Evolutionary conservation across 768 basidiomycete species (phyloP), one percentile per base, ranked within the genome.

Genomic region (Xerocomus spinulosus): DNA sequence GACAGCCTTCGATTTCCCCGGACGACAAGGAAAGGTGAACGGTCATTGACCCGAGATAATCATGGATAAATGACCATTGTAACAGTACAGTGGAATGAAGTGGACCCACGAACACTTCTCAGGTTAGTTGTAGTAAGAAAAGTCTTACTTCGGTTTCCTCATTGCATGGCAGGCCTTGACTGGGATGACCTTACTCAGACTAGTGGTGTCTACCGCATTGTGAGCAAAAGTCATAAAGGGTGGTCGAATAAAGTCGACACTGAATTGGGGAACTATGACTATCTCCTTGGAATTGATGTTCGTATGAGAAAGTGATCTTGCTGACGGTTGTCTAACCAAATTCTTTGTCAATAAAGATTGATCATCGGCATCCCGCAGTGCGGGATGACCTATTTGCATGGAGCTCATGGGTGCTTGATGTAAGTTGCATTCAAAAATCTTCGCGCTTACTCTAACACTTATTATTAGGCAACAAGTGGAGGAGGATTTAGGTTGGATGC

Each of bases 261-360:
- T 1, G 92, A 95, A 63, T 76, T 85, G n/a, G 91, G 88, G 51
- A 91, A 92, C 63, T 91, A 88, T 62, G 89, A 92, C 56, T 92
- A 83, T 63, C 73, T 92, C 9, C 80, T 92, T 13, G 89, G 90
- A 26, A 62, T 73, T 21, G 82, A 89, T 67, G 87, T 87, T 50
- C 53, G 76, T 70, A 14, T n/a, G 28, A 18, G 38, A 33, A 25
- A 34, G 18, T 10, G 32, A 38, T 14, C 28, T 30, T 38, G 5
- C 17, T 37, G 35, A 25, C 25, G 34, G 14, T 6, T 37, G 14
- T 39, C 29, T 33, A n/a, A 38, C 50, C 45, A 51, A 49, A 42
- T 41, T 44, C 46, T 36, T 23, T 59, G 46, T 49, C 52, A 13
- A 39, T 49, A 9, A 52, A 90, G 88, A 86, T 93, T 56, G 85